These are phyloP conservation scores for Notholithocarpus densiflorus DNA, from an alignment of 306 rosid species.

Conservation along the genomic window DNA sequence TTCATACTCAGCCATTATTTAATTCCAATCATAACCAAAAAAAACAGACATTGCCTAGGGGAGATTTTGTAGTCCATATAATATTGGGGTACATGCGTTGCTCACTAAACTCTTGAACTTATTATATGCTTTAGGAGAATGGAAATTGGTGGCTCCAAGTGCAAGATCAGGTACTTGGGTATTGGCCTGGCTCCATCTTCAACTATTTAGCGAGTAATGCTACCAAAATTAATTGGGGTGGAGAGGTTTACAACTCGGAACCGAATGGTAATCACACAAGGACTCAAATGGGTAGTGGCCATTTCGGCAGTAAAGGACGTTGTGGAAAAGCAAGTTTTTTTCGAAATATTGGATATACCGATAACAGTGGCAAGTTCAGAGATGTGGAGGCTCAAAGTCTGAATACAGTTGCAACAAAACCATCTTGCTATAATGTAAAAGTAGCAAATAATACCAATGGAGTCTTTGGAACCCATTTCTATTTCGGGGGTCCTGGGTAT, in stretches of 20 bases:
- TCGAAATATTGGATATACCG: background rate
- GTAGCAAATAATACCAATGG: background rate
- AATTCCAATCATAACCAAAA: too few species aligned
- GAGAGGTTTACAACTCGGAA: slow-evolving; percentile 9
- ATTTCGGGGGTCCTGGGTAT: slow-evolving; percentile 24
- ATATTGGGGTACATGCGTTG: background rate
- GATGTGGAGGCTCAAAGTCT: background rate
- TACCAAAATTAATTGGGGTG: background rate
- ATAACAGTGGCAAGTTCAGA: background rate
- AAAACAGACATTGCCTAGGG: too few species aligned
- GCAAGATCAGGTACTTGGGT: slow-evolving; percentile 8
- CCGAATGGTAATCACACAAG: background rate
- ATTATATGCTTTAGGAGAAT: background rate
- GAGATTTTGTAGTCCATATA: too few species aligned
- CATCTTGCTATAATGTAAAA: slow-evolving; percentile 16
- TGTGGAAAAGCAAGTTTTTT: slow-evolving; percentile 18
- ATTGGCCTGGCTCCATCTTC: slow-evolving; percentile 27
- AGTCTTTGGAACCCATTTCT: slow-evolving; percentile 3
- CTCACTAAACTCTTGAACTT: background rate
- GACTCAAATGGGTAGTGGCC: slow-evolving; percentile 36
- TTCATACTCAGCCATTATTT: too few species aligned
- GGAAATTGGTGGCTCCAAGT: slow-evolving; percentile 29
- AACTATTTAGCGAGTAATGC: background rate
- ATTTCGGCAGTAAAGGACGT: slow-evolving; percentile 9
- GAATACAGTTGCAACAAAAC: background rate